Percentiles rank a stretch among this genome's conserved stretches.
phyloP scores from a whole-genome alignment of 2,329 filamentous ascomycete genomes.

The Aspergillus nomiae region DNA sequence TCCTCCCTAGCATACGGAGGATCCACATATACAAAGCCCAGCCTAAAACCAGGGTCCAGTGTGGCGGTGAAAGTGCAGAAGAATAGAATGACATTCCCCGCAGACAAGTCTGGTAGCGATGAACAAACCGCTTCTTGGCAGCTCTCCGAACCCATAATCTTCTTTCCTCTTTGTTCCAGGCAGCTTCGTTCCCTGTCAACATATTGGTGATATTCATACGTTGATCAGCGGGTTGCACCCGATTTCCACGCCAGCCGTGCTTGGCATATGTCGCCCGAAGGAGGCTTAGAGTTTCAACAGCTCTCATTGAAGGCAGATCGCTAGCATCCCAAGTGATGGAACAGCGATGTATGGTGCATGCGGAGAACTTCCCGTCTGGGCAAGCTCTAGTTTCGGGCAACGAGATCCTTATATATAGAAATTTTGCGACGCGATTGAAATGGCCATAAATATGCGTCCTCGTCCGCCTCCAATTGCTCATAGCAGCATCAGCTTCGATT shows the following conservation, averaged over 20 bases:
- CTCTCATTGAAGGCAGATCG: background rate
- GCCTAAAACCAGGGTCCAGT: slow-evolving; percentile 5
- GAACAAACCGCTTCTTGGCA: background rate
- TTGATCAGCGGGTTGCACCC: background rate
- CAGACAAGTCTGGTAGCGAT: slow-evolving; percentile 12
- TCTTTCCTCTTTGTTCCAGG: background rate
- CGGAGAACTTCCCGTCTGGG: background rate
- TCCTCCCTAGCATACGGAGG: background rate
- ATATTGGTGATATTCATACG: slow-evolving; percentile 1
- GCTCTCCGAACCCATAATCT: background rate
- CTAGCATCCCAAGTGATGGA: background rate
- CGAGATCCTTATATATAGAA: background rate
- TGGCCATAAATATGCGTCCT: background rate
- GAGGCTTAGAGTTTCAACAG: slow-evolving; percentile 17
- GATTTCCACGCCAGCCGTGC: background rate
- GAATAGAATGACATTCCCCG: slow-evolving; percentile 4
- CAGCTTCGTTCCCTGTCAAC: slow-evolving; percentile 7
- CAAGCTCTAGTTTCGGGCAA: background rate
- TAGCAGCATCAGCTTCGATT: background rate
- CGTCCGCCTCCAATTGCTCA: background rate
- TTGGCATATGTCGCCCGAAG: slow-evolving; percentile 5
- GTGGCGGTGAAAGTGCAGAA: slow-evolving; percentile 8
- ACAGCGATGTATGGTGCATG: background rate
- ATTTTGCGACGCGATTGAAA: background rate
- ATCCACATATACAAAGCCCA: background rate